These are phyloP conservation scores for Dimargaris cristalligena DNA, from an alignment of 192 early-diverging fungal genomes.

Conservation along the genomic window DNA sequence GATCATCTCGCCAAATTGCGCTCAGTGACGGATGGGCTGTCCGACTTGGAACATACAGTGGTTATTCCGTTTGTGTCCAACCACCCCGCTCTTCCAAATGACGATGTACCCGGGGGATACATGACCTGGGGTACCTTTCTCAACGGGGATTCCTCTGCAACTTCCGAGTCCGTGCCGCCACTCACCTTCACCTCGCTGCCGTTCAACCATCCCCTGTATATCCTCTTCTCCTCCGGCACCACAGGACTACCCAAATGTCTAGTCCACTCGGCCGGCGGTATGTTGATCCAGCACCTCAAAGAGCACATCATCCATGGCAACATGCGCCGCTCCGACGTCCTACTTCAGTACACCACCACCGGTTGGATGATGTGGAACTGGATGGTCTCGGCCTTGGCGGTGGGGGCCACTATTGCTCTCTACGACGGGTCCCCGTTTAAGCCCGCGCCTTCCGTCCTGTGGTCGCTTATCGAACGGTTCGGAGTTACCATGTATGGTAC, in stretches of 20 bases:
- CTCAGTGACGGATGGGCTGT: conserved; percentile 47
- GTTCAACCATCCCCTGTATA: conserved; percentile 81
- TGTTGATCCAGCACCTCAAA: conserved; percentile 83
- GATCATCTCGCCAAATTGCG: conserved; percentile 62
- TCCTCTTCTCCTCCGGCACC: conserved; percentile 88
- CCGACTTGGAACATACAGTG: conserved; percentile 54
- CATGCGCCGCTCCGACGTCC: conserved; percentile 50
- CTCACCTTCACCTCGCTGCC: conserved; percentile 70
- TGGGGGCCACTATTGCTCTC: conserved; percentile 61
- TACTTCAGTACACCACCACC: conserved; percentile 82
- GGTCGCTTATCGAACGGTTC: conserved; percentile 59
- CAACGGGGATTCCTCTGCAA: neutral
- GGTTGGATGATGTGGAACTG: conserved; percentile 99
- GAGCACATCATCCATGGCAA: conserved; percentile 83
- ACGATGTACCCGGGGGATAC: no score
- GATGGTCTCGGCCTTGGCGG: conserved; percentile 64
- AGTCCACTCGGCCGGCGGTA: conserved; percentile 80
- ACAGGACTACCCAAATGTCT: conserved; percentile 94
- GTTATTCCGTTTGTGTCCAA: conserved; percentile 55
- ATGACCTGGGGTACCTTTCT: conserved; percentile 36
- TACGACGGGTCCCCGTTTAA: conserved; percentile 94
- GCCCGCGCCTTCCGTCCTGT: conserved; percentile 53
- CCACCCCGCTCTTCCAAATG: conserved; percentile 13
- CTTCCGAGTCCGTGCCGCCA: conserved; percentile 16
- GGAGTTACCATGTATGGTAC: conserved; percentile 80